phyloP scores from a whole-genome alignment of 345 rosid genomes.

The Dipteronia sinensis region DNA sequence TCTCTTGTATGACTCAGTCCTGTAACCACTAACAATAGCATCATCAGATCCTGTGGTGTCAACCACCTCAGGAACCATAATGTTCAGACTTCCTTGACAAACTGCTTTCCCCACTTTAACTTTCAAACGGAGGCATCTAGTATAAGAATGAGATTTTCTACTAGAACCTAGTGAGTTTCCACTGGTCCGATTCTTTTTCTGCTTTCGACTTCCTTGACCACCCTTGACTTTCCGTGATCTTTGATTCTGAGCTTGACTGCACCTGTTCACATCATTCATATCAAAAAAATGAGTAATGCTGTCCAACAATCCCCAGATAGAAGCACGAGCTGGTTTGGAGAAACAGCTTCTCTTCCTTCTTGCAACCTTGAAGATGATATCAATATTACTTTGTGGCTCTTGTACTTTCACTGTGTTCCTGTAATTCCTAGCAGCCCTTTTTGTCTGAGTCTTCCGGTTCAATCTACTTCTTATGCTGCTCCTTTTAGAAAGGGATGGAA shows the following conservation, averaged over 20 bases:
- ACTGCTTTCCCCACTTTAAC: constrained; percentile 73
- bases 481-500: constrained; percentile 44
- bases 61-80: constrained; percentile 41
- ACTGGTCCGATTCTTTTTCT: constrained; percentile 29
- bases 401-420: constrained; percentile 41
- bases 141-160: constrained; percentile 40
- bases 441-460: constrained; percentile 37
- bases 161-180: constrained; percentile 37
- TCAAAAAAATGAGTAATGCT: constrained; percentile 48
- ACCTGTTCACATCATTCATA: constrained; percentile 38
- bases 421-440: constrained; percentile 43
- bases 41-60: constrained; percentile 36
- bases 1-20: constrained; percentile 25
- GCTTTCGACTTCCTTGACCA: constrained; percentile 39
- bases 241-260: constrained; percentile 36
- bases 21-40: constrained; percentile 25
- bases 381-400: constrained; percentile 33
- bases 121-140: constrained; percentile 67
- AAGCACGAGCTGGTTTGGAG: constrained; percentile 67
- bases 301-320: constrained; percentile 67
- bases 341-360: constrained; percentile 74
- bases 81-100: constrained; percentile 39
- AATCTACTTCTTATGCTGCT: constrained; percentile 47
- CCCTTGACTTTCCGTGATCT: constrained; percentile 39
- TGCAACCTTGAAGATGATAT: constrained; percentile 40